Base-by-base conservation (phyloP, 345 rosid species). In the Turnera subulata region DNA sequence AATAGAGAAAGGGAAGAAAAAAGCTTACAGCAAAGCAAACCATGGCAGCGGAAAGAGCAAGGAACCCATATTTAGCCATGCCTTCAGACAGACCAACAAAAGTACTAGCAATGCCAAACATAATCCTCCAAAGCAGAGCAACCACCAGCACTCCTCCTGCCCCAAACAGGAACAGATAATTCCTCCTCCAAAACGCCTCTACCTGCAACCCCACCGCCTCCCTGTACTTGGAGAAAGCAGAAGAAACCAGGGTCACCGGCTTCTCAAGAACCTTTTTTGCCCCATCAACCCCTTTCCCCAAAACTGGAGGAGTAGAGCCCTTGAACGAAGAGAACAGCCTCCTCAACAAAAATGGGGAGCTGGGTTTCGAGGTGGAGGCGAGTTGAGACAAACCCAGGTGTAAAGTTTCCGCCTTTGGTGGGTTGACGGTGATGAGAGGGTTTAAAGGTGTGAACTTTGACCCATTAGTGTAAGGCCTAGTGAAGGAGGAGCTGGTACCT, bases 51-150 rank as follows among this genome's bases (percentile, higher is more conserved):
- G 99, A 93, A 66, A 89, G 91, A 15, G 97, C 97, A 39, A 92
- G 91, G 65, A 89, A 86, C 13, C 91, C 97, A 22, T 84, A 92
- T 82, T 92, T 86, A 32, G 95, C 85, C 91, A 92, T 77, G 58
- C 96, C 96, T 62, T 89, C 97, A 14, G 94, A 92, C 53, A 92
- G 79, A 47, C 93, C 88, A 50, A 85, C 81, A 59, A 85, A 85
- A 35, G 96, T 76, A 57, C 60, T 89, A 50, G 99, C 97, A 73
- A 89, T 73, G 3, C 94, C 97, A 63, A 82, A 91, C 95, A 88
- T 85, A 59, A 88, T 61, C 84, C 90, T 82, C 96, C 98, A 91
- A 21, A 85, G 68, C 71, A 89, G 73, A 53, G 72, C 77, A 73
- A 94, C 86, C 4, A 82, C 43, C 24, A 84, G 21, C 44, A 80